Percentiles rank a stretch among this genome's conserved stretches.
Evolutionary conservation across 345 rosid species (phyloP).

Genomic region (Erodium maritimum): DNA sequence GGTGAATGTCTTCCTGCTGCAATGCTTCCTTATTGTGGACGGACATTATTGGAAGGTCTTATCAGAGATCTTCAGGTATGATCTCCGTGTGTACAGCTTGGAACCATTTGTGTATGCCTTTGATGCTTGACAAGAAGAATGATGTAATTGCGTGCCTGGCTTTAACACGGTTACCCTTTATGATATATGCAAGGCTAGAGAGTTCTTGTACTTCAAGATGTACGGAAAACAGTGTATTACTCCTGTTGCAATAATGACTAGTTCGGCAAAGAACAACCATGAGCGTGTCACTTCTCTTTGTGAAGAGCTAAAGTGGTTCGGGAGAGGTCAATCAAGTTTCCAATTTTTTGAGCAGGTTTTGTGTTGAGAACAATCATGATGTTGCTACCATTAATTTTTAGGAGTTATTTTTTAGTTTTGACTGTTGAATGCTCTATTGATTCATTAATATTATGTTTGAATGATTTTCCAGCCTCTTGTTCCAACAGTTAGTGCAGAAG

Average conservation of each 20-base stretch:
- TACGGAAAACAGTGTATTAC: constrained; percentile 77
- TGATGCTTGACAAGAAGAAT: constrained; percentile 8
- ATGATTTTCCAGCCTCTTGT: constrained; percentile 64
- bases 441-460: constrained; percentile 1
- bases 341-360: constrained; percentile 87
- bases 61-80: constrained; percentile 89
- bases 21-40: constrained; percentile 89
- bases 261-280: constrained; percentile 90
- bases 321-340: constrained; percentile 79
- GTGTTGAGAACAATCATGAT: constrained; percentile 2
- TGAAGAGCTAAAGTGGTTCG: constrained; percentile 70
- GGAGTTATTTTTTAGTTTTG: not conserved
- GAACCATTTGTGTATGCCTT: constrained; percentile 4
- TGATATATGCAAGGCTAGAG: constrained; percentile 55
- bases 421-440: not conserved
- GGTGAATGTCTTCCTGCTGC: constrained; percentile 96
- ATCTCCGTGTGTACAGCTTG: constrained; percentile 4
- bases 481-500: constrained; percentile 68
- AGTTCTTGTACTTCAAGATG: constrained; percentile 77
- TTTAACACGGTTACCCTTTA: not conserved
- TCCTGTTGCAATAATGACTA: constrained; percentile 92
- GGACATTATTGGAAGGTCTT: constrained; percentile 86
- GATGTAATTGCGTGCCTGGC: not conserved
- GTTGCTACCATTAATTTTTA: not conserved
- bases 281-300: constrained; percentile 64